Conservation (phyloP, 495 filamentous ascomycete genomes). For the Beverwykella pulmonaria region DNA sequence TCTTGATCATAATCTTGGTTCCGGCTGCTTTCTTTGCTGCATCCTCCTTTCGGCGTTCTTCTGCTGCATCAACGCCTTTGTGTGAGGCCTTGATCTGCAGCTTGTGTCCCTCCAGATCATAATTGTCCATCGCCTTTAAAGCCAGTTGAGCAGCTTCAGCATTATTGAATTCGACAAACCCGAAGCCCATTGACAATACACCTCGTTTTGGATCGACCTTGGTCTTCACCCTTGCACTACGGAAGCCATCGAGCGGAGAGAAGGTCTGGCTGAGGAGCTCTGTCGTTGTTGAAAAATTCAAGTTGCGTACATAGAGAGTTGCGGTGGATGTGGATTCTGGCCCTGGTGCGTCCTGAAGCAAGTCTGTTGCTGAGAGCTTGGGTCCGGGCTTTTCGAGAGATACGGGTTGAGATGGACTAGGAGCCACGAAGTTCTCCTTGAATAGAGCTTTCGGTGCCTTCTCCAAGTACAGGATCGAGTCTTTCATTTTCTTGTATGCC, state of each 20-base stretch:
- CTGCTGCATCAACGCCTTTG: constrained; percentile 80
- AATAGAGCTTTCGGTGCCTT: constrained; percentile 89
- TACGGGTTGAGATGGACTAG: constrained; percentile 32
- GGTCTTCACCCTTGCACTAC: constrained; percentile 73
- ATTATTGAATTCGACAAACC: constrained; percentile 85
- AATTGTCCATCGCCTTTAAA: constrained; percentile 79
- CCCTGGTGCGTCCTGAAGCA: constrained; percentile 53
- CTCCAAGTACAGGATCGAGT: constrained; percentile 89
- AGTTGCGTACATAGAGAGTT: constrained; percentile 88
- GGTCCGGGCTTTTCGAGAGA: constrained; percentile 15
- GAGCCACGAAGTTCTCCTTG: constrained; percentile 15
- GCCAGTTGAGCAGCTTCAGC: constrained; percentile 78
- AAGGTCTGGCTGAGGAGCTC: constrained; percentile 72
- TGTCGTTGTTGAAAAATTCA: constrained; percentile 88
- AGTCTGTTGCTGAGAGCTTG: constrained; percentile 59
- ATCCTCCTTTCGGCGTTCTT: constrained; percentile 79
- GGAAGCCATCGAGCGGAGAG: constrained; percentile 68
- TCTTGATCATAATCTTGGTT: constrained; percentile 97
- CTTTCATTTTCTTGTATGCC: constrained; percentile 87
- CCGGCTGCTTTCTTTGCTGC: constrained; percentile 72
- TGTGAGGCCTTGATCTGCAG: constrained; percentile 82
- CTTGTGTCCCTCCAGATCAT: constrained; percentile 81
- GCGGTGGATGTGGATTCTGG: constrained; percentile 62
- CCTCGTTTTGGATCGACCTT: constrained; percentile 82
- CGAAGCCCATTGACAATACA: constrained; percentile 51